A percentile compares a stretch with the other conserved stretches of the same genome.
Evolutionary conservation across 805 yeast genomes (phyloP).

Genomic region (Metschnikowia shivogae): DNA sequence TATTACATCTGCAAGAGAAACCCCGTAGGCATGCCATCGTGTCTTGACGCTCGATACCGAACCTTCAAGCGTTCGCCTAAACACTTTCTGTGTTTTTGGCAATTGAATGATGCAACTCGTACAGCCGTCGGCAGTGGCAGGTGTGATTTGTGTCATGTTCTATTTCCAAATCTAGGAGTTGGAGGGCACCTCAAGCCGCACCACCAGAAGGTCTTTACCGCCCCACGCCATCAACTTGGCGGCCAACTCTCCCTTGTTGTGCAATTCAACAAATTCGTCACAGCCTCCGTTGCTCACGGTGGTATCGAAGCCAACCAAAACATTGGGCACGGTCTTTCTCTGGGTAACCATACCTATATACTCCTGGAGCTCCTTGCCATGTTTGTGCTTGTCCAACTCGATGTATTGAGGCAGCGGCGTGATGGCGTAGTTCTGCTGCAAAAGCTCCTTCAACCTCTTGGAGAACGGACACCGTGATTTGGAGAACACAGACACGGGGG

Average conservation of each 20-base stretch:
- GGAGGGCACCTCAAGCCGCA: slow-evolving; percentile 54
- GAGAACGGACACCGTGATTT: slow-evolving; percentile 71
- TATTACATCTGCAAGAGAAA: slow-evolving; percentile 18
- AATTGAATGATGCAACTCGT: too few relatives aligned
- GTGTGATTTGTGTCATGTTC: not conserved
- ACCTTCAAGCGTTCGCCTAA: too few relatives aligned
- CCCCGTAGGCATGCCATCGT: not conserved
- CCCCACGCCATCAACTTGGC: slow-evolving; percentile 61
- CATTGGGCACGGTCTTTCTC: slow-evolving; percentile 18
- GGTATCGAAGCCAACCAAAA: slow-evolving; percentile 13
- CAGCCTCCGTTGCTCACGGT: slow-evolving; percentile 74
- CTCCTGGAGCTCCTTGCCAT: slow-evolving; percentile 72
- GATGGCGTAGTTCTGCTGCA: slow-evolving; percentile 60
- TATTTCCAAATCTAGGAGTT: slow-evolving; percentile 28
- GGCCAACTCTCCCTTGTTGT: slow-evolving; percentile 52
- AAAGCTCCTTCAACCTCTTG: slow-evolving; percentile 60
- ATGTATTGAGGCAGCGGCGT: slow-evolving; percentile 70
- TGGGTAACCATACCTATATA: slow-evolving; percentile 46
- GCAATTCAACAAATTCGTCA: slow-evolving; percentile 70
- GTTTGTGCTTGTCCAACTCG: slow-evolving; percentile 75
- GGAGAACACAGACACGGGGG: slow-evolving; percentile 65
- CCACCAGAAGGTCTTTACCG: slow-evolving; percentile 45
- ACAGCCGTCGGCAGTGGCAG: not conserved
- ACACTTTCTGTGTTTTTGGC: too few relatives aligned
- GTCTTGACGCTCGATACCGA: not conserved